A percentile compares a stretch with the other conserved stretches of the same genome.
Evolutionary conservation across 1,139 yeast genomes (phyloP).

Genomic region (Arxiozyma heterogenica): DNA sequence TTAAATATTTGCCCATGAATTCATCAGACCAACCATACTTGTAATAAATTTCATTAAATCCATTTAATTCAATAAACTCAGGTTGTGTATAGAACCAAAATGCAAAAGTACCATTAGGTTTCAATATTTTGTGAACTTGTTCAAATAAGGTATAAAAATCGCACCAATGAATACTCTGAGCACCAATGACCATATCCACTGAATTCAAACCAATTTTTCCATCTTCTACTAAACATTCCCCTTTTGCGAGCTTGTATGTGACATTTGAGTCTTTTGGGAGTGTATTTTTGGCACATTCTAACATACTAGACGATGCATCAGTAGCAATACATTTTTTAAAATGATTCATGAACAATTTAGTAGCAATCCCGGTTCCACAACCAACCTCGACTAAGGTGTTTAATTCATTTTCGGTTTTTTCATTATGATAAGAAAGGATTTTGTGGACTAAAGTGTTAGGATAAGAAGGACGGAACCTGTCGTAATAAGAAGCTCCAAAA

Average conservation of each 20-base stretch:
- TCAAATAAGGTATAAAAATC: conserved; percentile 43
- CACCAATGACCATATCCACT: conserved; percentile 57
- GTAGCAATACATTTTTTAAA: conserved; percentile 51
- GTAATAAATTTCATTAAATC: conserved; percentile 21
- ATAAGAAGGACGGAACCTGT: conserved; percentile 48
- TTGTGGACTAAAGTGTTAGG: conserved; percentile 29
- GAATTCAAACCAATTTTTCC: conserved; percentile 27
- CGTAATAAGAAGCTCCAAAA: conserved; percentile 46
- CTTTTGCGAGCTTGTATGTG: conserved; percentile 21
- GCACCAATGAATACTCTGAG: conserved; percentile 76
- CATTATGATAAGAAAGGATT: too few relatives aligned
- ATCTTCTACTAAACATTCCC: conserved; percentile 27
- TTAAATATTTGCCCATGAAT: too few relatives aligned
- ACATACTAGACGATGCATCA: conserved; percentile 58
- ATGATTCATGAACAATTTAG: conserved; percentile 37
- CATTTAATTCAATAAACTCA: conserved; percentile 23
- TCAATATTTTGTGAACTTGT: conserved; percentile 43
- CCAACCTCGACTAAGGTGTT: too few relatives aligned
- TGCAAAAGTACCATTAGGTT: conserved; percentile 57
- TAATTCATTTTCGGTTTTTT: too few relatives aligned
- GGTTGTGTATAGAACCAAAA: conserved; percentile 74
- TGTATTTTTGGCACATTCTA: conserved; percentile 38
- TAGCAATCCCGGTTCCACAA: conserved; percentile 50
- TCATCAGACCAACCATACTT: conserved; percentile 9
- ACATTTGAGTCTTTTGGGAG: conserved; percentile 5